Conservation (phyloP, 2,329 filamentous ascomycete genomes). For the Penicillium thymicola region DNA sequence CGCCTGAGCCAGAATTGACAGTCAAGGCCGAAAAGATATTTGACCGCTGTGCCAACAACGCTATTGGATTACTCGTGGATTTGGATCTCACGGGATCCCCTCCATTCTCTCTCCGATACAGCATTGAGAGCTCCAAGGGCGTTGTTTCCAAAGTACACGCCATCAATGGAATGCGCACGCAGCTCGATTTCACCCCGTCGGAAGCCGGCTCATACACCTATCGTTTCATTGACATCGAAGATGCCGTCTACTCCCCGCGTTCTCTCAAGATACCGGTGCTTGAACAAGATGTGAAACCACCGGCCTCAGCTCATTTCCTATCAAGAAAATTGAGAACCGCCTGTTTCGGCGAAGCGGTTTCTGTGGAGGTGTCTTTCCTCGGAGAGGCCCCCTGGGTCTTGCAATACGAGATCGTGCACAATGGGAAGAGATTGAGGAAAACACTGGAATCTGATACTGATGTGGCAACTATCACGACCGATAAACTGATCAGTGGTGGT, state of each 20-base stretch:
- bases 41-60: constrained; percentile 92
- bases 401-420: constrained; percentile 90
- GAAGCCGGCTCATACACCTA: constrained; percentile 85
- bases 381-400: constrained; percentile 85
- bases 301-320: constrained; percentile 72
- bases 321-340: constrained; percentile 57
- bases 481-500: constrained; percentile 72
- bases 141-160: constrained; percentile 53
- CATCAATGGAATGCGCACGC: constrained; percentile 71
- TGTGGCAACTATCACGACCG: constrained; percentile 70
- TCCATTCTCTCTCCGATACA: constrained; percentile 81
- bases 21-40: constrained; percentile 77
- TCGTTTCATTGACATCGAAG: constrained; percentile 74
- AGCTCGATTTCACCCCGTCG: constrained; percentile 77
- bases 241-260: constrained; percentile 72
- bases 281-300: constrained; percentile 89
- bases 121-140: constrained; percentile 60
- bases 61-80: constrained; percentile 83
- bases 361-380: constrained; percentile 68
- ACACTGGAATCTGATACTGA: constrained; percentile 62
- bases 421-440: constrained; percentile 74
- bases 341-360: constrained; percentile 78
- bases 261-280: constrained; percentile 62
- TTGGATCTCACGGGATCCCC: constrained; percentile 89
- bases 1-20: constrained; percentile 75